Percentiles rank a stretch among this genome's conserved stretches.
phyloP scores from a whole-genome alignment of 164 flowering plant genomes.

The Berberis vulgaris region DNA sequence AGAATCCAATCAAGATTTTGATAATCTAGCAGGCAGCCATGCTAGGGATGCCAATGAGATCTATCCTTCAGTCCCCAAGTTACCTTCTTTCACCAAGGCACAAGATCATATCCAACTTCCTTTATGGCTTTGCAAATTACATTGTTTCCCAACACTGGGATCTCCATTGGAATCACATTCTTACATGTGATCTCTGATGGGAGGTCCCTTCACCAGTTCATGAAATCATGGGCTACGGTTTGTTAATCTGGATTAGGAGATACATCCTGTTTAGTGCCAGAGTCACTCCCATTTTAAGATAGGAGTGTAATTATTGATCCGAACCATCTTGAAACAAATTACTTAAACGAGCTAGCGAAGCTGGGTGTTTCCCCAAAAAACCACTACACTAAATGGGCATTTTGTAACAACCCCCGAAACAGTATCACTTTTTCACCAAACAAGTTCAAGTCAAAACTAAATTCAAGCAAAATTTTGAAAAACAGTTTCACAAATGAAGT shows the following conservation, averaged over 20 bases:
- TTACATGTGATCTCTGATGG: constrained; percentile 12
- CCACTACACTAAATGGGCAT: no score
- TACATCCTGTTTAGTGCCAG: background rate
- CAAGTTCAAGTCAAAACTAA: no score
- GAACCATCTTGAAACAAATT: background rate
- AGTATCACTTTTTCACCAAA: no score
- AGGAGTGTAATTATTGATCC: constrained; percentile 18
- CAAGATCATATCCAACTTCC: background rate
- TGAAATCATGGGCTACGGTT: constrained; percentile 13
- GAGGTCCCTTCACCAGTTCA: background rate
- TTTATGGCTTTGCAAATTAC: constrained; percentile 12
- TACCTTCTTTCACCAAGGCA: background rate
- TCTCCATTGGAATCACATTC: constrained; percentile 5
- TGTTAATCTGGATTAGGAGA: constrained; percentile 5
- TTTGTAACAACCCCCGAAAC: no score
- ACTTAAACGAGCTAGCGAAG: background rate
- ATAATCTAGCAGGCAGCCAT: background rate
- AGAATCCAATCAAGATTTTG: constrained; percentile 8
- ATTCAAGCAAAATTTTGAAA: no score
- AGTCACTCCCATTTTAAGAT: constrained; percentile 10
- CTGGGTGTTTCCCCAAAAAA: background rate
- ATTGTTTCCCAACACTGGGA: constrained; percentile 13
- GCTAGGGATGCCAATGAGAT: background rate
- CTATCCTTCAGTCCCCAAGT: constrained; percentile 10
- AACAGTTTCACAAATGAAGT: no score